phyloP scores from a whole-genome alignment of 257 asterid species.

The Przewalskia tangutica region DNA sequence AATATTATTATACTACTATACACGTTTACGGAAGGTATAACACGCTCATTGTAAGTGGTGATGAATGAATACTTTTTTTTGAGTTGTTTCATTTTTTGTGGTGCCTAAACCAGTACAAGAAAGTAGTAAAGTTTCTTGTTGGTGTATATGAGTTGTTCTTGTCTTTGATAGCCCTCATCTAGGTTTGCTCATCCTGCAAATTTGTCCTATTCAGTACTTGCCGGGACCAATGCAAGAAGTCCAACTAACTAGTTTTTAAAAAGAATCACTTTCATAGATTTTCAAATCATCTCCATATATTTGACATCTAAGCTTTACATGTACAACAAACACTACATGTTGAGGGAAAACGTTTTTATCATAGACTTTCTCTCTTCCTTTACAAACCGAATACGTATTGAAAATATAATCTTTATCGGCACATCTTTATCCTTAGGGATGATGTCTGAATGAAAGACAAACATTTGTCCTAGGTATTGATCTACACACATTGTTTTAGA shows the following conservation, averaged over 20 bases:
- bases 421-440: neutral
- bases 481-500: neutral
- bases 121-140: neutral
- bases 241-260: neutral
- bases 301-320: neutral
- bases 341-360: neutral
- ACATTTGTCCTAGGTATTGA: neutral
- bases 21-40: neutral
- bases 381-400: neutral
- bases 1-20: too few relatives aligned
- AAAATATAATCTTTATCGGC: neutral
- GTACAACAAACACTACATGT: neutral
- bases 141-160: conserved; percentile 1
- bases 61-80: neutral
- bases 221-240: neutral
- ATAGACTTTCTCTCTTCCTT: neutral
- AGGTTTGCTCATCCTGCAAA: neutral
- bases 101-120: neutral
- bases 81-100: neutral
- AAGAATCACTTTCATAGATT: neutral
- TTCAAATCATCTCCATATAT: neutral
- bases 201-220: neutral
- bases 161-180: conserved; percentile 1
- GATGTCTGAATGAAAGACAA: neutral
- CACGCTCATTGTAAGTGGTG: neutral